Percentiles rank a stretch among this genome's conserved stretches.
Evolutionary conservation across 306 rosid species (phyloP).

Genomic region (Quercus dentata): DNA sequence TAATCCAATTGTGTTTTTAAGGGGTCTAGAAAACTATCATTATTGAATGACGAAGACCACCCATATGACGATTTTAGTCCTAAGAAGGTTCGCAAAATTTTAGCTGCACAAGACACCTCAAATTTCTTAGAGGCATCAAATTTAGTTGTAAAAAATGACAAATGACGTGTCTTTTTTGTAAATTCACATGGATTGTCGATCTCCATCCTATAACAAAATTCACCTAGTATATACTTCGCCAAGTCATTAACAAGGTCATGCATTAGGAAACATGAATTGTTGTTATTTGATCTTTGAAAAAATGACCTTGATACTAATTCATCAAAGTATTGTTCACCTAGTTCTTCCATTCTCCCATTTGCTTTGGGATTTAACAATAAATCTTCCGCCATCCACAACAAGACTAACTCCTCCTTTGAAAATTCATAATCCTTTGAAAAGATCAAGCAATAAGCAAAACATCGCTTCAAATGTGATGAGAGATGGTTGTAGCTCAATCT

Average conservation of each 20-base stretch:
- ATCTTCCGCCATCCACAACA: too few species aligned
- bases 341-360: too few species aligned
- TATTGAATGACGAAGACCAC: too few species aligned
- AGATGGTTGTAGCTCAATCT: conserved; percentile 11
- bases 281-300: background rate
- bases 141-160: conserved; percentile 11
- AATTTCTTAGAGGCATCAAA: conserved; percentile 21
- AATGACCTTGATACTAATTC: conserved; percentile 16
- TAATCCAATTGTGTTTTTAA: too few species aligned
- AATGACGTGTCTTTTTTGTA: conserved; percentile 13
- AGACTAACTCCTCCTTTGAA: too few species aligned
- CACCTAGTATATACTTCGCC: conserved; percentile 19
- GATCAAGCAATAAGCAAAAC: too few species aligned
- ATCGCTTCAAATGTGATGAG: background rate
- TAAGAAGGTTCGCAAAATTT: conserved; percentile 13
- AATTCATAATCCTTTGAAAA: too few species aligned
- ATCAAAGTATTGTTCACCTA: background rate
- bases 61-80: background rate
- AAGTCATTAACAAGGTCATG: conserved; percentile 37
- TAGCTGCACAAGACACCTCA: conserved; percentile 5
- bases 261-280: background rate
- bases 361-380: too few species aligned
- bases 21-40: too few species aligned
- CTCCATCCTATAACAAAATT: conserved; percentile 2
- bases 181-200: background rate